phyloP scores from a whole-genome alignment of 1,284 basidiomycete species.

The Ganoderma meredithae region DNA sequence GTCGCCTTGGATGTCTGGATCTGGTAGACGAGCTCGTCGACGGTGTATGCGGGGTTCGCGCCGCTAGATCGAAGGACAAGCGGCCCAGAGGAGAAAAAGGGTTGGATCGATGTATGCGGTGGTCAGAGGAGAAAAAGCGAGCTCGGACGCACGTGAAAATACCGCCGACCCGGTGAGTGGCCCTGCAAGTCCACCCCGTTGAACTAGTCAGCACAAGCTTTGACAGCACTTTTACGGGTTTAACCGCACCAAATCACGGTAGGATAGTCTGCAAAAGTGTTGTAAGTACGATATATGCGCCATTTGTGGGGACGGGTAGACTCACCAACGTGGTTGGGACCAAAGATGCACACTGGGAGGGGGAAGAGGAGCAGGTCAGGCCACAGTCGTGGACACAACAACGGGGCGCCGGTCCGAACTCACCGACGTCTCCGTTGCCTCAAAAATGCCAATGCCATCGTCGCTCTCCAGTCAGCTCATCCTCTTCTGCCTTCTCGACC shows the following conservation, averaged over 20 bases:
- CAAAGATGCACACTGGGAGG: conserved; percentile 66
- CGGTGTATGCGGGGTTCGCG: conserved; percentile 75
- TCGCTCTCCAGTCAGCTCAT: background rate
- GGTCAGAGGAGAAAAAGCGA: conserved; percentile 19
- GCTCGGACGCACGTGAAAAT: conserved; percentile 56
- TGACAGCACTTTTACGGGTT: background rate
- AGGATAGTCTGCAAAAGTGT: conserved; percentile 64
- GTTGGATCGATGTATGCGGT: conserved; percentile 33
- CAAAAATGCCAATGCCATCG: background rate
- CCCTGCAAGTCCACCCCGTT: conserved; percentile 47
- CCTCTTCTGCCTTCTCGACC: background rate
- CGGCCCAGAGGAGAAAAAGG: background rate
- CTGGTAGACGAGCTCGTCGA: conserved; percentile 70
- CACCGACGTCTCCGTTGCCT: conserved; percentile 59
- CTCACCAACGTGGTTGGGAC: conserved; percentile 69
- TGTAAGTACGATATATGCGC: too few species aligned
- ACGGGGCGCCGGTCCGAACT: conserved; percentile 34
- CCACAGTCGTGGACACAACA: background rate
- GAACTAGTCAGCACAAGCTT: background rate
- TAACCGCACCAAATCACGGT: conserved; percentile 60
- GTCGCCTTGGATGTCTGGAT: conserved; percentile 60
- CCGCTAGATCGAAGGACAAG: conserved; percentile 37
- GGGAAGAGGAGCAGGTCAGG: background rate
- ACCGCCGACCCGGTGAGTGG: conserved; percentile 74
- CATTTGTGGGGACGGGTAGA: background rate